Conservation (phyloP, 305 asterid genomes). For the Fraxinus dipetala region DNA sequence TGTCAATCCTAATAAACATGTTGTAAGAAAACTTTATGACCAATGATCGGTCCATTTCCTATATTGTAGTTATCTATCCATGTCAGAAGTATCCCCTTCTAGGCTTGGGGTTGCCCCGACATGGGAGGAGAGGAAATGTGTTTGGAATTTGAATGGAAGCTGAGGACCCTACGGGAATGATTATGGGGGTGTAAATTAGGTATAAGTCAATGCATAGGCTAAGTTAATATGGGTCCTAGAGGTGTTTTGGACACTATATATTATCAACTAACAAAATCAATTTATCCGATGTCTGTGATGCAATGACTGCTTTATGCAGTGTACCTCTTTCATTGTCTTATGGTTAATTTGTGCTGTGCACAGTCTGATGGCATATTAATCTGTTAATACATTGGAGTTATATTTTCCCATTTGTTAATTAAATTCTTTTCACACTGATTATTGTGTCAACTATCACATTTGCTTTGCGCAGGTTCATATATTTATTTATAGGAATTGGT, state of each 20-base stretch:
- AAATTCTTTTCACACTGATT: not conserved
- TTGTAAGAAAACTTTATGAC: not conserved
- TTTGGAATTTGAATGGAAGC: not conserved
- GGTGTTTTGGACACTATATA: not conserved
- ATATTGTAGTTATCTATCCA: not conserved
- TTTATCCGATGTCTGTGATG: not conserved
- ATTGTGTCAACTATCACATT: conserved; percentile 15
- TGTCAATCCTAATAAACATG: not conserved
- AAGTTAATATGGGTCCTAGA: not conserved
- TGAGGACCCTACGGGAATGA: not conserved
- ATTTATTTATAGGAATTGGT: conserved; percentile 78
- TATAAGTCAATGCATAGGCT: not conserved
- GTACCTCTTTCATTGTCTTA: not conserved
- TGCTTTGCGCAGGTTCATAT: conserved; percentile 77
- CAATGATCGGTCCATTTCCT: not conserved
- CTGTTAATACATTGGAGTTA: not conserved
- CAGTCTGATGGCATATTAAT: not conserved
- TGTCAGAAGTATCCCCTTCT: not conserved
- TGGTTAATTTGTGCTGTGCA: conserved; percentile 2
- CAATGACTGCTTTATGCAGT: not conserved
- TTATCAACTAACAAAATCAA: not conserved
- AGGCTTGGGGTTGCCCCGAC: not conserved
- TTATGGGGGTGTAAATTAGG: not conserved
- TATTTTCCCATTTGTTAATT: not conserved
- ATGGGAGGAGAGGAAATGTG: not conserved